phyloP scores from a whole-genome alignment of 305 asterid species.

The Lippia alba region DNA sequence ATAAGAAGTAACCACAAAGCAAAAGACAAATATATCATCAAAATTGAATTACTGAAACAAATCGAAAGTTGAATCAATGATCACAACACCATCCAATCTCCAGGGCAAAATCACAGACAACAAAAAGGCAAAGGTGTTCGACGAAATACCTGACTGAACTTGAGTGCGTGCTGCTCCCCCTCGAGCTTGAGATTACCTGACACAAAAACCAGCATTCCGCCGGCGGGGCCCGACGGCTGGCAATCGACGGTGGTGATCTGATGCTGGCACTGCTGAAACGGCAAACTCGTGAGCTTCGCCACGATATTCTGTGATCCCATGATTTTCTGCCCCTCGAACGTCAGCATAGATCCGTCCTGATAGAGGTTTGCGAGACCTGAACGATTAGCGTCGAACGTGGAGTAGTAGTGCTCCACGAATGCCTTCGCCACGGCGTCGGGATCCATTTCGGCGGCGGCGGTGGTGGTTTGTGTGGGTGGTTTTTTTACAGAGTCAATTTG shows the following conservation, averaged over 20 bases:
- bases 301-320: conserved; percentile 59
- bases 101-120: not conserved
- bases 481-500: too few species aligned
- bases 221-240: conserved; percentile 65
- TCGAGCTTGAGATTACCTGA: conserved; percentile 61
- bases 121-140: not conserved
- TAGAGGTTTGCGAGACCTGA: conserved; percentile 61
- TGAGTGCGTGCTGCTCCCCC: conserved; percentile 65
- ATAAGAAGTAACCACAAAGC: not conserved
- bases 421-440: conserved; percentile 72
- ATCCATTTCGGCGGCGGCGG: conserved; percentile 51
- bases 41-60: conserved; percentile 13
- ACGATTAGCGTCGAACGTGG: conserved; percentile 68
- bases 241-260: conserved; percentile 59
- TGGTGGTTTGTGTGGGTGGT: not conserved
- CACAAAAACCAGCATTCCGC: conserved; percentile 62
- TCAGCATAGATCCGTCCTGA: conserved; percentile 65
- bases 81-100: not conserved
- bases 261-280: conserved; percentile 78
- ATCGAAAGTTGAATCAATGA: conserved; percentile 12
- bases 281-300: conserved; percentile 55
- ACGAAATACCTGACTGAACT: conserved; percentile 57
- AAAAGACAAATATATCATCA: too few species aligned
- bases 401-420: conserved; percentile 72
- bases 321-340: conserved; percentile 69